Evolutionary conservation across 768 basidiomycete species (phyloP), one percentile per base, ranked within the genome.

Genomic region (Calvatia gigantea): DNA sequence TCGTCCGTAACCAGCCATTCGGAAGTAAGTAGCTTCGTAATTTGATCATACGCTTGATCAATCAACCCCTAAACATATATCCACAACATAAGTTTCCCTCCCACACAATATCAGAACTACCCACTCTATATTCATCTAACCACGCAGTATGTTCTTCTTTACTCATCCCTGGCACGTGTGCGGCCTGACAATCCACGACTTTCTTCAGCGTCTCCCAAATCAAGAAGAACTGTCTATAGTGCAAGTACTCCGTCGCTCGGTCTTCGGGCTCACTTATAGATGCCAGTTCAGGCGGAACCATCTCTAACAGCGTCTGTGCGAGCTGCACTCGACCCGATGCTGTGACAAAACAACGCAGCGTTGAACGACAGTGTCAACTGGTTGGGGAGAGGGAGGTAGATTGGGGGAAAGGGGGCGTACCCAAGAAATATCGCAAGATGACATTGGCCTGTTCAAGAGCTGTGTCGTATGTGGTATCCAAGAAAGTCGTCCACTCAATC

Each of bases 401-500:
- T 41, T n/a, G n/a, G n/a, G 47, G 33, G 19, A 19, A n/a, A 46
- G 19, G 7, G 15, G 21, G 59, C 84, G 28, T 65, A 94, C 95
- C 85, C 21, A 98, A 80, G 76, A 97, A 91, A 66, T 93, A 94
- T 14, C 95, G 85, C 54, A 94, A 66, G 56, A 97, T 89, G 37
- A 89, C 86, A 56, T 95, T 95, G 1, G 91, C 86, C 63, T 94
- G 91, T 64, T 89, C 84, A 7, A 98, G 72, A 0, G 94, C 95
- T 5, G 85, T 85, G 9, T 77, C 72, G 59, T 87, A 85, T 1
- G 95, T 98, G 4, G 78, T 72, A 29, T 84, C 81, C 61, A 79
- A 75, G 66, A 90, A 89, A 0, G 84, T 88, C 49, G 95, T 89
- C 96, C 96, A 99, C 64, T 98, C 95, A 46, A 98, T 86, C 0